Evolutionary conservation across 805 yeast species (phyloP).

Genomic region (Suhomyces sp.): DNA sequence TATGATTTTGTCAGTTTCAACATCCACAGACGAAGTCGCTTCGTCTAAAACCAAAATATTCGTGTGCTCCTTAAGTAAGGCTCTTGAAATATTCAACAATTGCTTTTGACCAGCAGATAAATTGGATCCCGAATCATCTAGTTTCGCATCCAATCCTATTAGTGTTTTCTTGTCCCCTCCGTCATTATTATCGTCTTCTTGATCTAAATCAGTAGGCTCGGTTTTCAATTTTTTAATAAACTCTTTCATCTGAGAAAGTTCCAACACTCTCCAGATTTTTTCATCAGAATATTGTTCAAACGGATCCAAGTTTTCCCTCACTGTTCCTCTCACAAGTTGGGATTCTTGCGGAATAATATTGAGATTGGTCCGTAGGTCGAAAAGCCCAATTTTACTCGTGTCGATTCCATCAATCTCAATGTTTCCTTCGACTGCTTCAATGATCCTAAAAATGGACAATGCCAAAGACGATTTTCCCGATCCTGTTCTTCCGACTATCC

Average conservation of each 20-base stretch:
- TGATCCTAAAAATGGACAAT: slow-evolving; percentile 59
- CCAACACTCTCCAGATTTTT: slow-evolving; percentile 56
- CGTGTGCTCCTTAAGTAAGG: slow-evolving; percentile 18
- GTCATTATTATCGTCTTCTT: neutral
- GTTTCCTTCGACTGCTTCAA: slow-evolving; percentile 49
- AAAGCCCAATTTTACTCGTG: slow-evolving; percentile 50
- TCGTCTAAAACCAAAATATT: slow-evolving; percentile 80
- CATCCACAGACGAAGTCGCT: slow-evolving; percentile 89
- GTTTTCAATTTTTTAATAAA: slow-evolving; percentile 25
- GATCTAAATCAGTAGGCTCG: slow-evolving; percentile 15
- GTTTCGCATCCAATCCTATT: slow-evolving; percentile 6
- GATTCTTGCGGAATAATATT: slow-evolving; percentile 76
- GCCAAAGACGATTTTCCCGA: slow-evolving; percentile 76
- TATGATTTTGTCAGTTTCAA: slow-evolving; percentile 26
- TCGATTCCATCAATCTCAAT: slow-evolving; percentile 61
- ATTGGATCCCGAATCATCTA: slow-evolving; percentile 17
- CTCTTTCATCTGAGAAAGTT: slow-evolving; percentile 25
- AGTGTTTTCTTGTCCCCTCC: slow-evolving; percentile 9
- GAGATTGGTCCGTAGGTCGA: slow-evolving; percentile 53
- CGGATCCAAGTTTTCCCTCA: slow-evolving; percentile 63
- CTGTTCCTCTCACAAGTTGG: slow-evolving; percentile 58
- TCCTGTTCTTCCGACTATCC: slow-evolving; percentile 88
- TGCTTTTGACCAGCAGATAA: slow-evolving; percentile 27
- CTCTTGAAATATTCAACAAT: slow-evolving; percentile 23
- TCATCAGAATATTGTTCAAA: slow-evolving; percentile 51